Base-by-base conservation (phyloP, 257 asterid species). In the Salvia rosmarinus region DNA sequence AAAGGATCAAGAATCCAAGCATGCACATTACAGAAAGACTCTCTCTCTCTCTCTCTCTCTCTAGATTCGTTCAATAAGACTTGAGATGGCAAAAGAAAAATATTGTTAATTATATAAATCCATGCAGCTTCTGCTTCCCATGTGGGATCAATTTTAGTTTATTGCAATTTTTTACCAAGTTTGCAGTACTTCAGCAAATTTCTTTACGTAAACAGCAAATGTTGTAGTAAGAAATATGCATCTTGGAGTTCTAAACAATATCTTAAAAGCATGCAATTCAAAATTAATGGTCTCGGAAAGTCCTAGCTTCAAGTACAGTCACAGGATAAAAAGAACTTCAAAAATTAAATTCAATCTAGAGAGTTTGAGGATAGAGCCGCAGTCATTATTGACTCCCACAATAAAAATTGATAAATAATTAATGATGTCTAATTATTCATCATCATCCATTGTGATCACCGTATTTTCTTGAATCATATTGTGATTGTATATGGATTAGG, bases 81-180 rank as follows among this genome's bases (percentile, higher is more conserved):
- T 75, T 75, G 55, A 60, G 52, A 50, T 67, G 44, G 28, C n/a
- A 30, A 8, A 43, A 58, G 61, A 28, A 34, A 35, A 47, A 23
- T 16, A 30, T 58, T 13, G 34, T 40, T 19, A 32, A 34, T 13
- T 44, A 57, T 16, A 52, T 16, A 28, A 64, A 52, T 64, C n/a
- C 42, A 74, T 54, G 30, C 46, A 28, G 30, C 54, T 70, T 71
- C 16, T 70, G 73, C 72, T 71, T 67, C 72, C 72, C 75, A 61
- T 76, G 81, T 77, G 81, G 40, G 69, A 71, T 64, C 42, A 49
- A 4, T 67, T 40, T 64, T 64, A 7, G 14, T 64, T 30, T 67
- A 57, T 46, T 65, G 9, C 76, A 19, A 42, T 55, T 39, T 47
- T n/a, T 44, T 42, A 43, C 65, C 44, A 32, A 58, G 55, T 50